These are phyloP conservation scores for Teunomyces pallodes DNA, from an alignment of 805 yeast species.

Conservation along the genomic window DNA sequence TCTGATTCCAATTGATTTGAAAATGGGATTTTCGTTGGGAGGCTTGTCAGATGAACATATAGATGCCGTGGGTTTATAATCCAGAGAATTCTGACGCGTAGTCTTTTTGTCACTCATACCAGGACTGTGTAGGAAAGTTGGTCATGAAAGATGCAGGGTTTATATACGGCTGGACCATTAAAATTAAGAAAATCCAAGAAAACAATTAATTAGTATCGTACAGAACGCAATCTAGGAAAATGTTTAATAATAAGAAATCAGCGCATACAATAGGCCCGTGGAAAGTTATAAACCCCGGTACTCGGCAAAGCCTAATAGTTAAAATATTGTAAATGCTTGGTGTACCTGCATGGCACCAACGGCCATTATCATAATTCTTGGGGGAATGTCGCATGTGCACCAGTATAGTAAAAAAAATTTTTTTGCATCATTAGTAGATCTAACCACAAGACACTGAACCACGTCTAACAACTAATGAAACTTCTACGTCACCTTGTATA, in stretches of 20 bases:
- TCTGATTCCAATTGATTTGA: slow-evolving; percentile 50
- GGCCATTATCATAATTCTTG: neutral
- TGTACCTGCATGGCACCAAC: neutral
- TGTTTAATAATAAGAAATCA: neutral
- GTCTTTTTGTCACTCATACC: neutral
- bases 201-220: neutral
- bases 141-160: neutral
- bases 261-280: neutral
- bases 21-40: neutral
- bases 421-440: no score
- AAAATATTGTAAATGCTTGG: neutral
- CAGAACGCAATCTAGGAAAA: no score
- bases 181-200: neutral
- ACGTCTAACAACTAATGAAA: no score
- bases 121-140: neutral
- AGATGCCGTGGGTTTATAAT: neutral
- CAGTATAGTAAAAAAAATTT: no score
- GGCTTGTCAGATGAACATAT: neutral
- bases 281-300: neutral
- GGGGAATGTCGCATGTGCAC: neutral
- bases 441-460: no score
- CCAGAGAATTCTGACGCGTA: neutral
- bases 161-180: neutral
- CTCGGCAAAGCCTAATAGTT: neutral
- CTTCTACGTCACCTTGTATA: no score